phyloP scores from a whole-genome alignment of 2,329 filamentous ascomycete species.

The Penicillium sp. region DNA sequence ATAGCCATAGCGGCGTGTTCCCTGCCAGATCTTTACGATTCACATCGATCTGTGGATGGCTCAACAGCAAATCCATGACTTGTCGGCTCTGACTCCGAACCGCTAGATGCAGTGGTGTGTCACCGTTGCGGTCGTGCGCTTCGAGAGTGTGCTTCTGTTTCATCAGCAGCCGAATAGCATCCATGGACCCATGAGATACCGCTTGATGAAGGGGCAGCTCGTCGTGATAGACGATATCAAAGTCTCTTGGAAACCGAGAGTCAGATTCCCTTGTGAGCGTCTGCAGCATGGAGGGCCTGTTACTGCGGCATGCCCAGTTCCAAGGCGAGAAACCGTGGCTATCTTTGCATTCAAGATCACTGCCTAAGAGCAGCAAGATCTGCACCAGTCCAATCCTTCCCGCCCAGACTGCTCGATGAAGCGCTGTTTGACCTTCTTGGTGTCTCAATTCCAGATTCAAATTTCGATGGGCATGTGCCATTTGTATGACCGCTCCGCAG shows the following conservation, averaged over 20 bases:
- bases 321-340: not conserved
- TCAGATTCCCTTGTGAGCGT: not conserved
- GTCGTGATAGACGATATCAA: not conserved
- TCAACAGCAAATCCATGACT: not conserved
- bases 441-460: not conserved
- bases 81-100: not conserved
- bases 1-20: constrained; percentile 2
- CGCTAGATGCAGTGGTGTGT: not conserved
- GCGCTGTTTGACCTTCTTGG: not conserved
- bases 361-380: not conserved
- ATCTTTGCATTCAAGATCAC: not conserved
- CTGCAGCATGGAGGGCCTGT: not conserved
- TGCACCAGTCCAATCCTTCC: not conserved
- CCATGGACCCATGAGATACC: constrained; percentile 1
- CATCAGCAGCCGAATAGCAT: constrained; percentile 1
- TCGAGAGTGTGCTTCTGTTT: not conserved
- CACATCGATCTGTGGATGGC: not conserved
- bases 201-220: constrained; percentile 3
- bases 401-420: not conserved
- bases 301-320: not conserved
- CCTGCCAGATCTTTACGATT: not conserved
- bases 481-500: not conserved
- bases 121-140: not conserved
- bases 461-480: not conserved
- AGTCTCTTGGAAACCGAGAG: not conserved